Evolutionary conservation across 73 alveolate species (phyloP), one percentile per base, ranked within the genome.

Genomic region (Paraurostyla sp.): DNA sequence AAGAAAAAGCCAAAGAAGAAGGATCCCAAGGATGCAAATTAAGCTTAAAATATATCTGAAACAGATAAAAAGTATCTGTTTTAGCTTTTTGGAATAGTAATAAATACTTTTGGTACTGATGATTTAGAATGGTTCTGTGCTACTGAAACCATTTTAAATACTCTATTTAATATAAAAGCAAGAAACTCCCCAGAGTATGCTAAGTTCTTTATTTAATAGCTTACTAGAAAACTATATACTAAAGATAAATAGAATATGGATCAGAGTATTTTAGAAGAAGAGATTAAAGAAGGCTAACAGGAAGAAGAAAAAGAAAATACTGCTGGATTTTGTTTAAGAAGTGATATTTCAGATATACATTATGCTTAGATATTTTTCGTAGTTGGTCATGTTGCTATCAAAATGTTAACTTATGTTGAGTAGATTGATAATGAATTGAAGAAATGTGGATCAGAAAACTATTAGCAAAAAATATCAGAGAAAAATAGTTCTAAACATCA

Each of bases 361-460:
- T 88, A 94, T 51, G 95, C 99, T 43, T 96, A 97, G 78, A 91
- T 96, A 13, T 85, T 95, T 43, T 95, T 92, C 71, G 96, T 97
- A 29, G 97, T 88, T 27, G 99, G 99, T 0, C 97, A 97, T 68
- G 85, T 93, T 23, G 98, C 99, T 4, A 69, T 97, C 59, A 95
- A 97, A 88, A 94, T 95, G 97, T 91, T 97, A 15, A 85, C 89
- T 30, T 96, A 76, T 94, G 94, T 98, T 23, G 99, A 97, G 57
- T 94, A 91, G 71, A 60, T 97, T 41, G 98, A 85, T 25, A 81
- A 58, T 27, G 71, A 81, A 38, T 29, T 81, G 40, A 81, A 81
- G 71, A 56, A 58, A 40, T 25, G 54, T 13, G 76, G 81, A 80
- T 89, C 83, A 81, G 23, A 11, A n/a, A 23, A 58, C 35, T 32